phyloP scores from a whole-genome alignment of 768 basidiomycete genomes.

The Lactarius hatsudake region DNA sequence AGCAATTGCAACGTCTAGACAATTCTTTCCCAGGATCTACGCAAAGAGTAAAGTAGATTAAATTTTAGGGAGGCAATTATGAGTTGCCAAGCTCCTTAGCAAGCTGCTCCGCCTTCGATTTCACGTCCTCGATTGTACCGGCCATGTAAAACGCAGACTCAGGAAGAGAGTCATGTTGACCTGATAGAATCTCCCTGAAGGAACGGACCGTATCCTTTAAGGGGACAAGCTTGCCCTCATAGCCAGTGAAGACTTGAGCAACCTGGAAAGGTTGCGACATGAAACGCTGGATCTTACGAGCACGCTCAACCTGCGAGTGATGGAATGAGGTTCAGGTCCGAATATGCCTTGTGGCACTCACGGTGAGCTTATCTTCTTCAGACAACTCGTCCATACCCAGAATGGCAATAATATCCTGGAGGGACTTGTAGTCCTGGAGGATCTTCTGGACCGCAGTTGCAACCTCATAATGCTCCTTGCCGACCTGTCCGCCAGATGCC shows the following conservation, averaged over 20 bases:
- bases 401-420: constrained; percentile 99
- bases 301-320: constrained; percentile 78
- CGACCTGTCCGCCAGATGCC: constrained; percentile 49
- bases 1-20: constrained; percentile 12
- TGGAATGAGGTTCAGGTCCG: constrained; percentile 2
- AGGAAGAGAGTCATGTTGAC: constrained; percentile 82
- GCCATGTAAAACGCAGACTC: constrained; percentile 99
- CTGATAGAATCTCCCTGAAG: constrained; percentile 96
- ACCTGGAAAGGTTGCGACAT: constrained; percentile 99
- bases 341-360: constrained; percentile 39
- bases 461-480: constrained; percentile 91
- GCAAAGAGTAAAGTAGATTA: constrained; percentile 10
- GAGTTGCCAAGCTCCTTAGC: constrained; percentile 84
- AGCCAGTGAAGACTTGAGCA: constrained; percentile 99
- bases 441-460: constrained; percentile 98
- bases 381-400: constrained; percentile 99
- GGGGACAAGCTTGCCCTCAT: constrained; percentile 94
- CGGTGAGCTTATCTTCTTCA: constrained; percentile 98
- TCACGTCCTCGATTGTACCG: constrained; percentile 96
- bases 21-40: constrained; percentile 4
- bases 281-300: constrained; percentile 98
- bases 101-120: constrained; percentile 95
- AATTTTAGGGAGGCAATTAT: constrained; percentile 26
- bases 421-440: constrained; percentile 93
- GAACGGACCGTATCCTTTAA: constrained; percentile 95